Percentiles rank a stretch among this genome's conserved stretches.
These are phyloP conservation scores for Penicillium subrubescens DNA, from an alignment of 495 filamentous ascomycete genomes.

Conservation along the genomic window DNA sequence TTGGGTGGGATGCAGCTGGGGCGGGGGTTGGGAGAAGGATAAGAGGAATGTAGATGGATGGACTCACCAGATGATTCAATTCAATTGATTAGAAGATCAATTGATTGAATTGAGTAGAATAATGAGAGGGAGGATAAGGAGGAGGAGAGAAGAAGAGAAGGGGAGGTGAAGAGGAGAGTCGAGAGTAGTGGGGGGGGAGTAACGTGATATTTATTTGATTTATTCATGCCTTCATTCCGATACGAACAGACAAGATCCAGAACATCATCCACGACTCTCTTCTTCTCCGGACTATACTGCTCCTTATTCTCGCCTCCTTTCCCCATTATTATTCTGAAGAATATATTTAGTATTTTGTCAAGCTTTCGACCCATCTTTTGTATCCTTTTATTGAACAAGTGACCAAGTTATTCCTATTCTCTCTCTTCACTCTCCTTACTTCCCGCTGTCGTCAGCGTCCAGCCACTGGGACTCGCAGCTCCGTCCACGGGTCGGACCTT, in stretches of 20 bases:
- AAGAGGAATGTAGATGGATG: background rate
- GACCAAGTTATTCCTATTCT: too few relatives aligned
- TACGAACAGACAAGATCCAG: background rate
- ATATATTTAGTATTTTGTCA: background rate
- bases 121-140: background rate
- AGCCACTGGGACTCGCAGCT: constrained; percentile 14
- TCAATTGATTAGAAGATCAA: constrained; percentile 9
- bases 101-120: background rate
- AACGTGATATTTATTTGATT: constrained; percentile 23
- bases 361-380: background rate
- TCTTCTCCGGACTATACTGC: too few relatives aligned
- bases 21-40: background rate
- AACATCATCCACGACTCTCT: too few relatives aligned
- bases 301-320: background rate
- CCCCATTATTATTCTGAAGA: background rate
- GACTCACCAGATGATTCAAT: constrained; percentile 2
- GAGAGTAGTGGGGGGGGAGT: constrained; percentile 15
- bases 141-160: constrained; percentile 6
- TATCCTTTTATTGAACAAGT: background rate
- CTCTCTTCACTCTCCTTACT: constrained; percentile 4
- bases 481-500: constrained; percentile 13
- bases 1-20: constrained; percentile 5
- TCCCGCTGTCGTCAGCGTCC: constrained; percentile 14
- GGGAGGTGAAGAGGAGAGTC: constrained; percentile 11
- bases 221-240: background rate